Evolutionary conservation across 148 eudicot species (phyloP).

Genomic region (Rhododendron ferrugineum): DNA sequence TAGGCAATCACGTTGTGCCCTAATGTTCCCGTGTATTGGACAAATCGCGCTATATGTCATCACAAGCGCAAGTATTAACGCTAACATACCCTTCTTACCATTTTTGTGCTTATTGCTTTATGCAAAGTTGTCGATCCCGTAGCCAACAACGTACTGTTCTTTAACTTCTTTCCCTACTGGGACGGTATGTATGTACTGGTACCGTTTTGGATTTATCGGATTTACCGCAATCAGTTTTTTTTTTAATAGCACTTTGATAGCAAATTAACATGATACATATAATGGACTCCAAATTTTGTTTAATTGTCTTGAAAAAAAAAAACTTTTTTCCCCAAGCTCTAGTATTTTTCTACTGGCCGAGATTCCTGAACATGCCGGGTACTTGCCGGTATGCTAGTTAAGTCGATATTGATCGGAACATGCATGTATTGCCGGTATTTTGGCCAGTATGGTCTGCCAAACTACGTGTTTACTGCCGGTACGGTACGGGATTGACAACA

Average conservation of each 20-base stretch:
- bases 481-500: background rate
- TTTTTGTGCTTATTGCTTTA: background rate
- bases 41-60: slow-evolving; percentile 58
- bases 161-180: background rate
- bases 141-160: background rate
- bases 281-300: background rate
- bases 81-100: background rate
- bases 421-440: background rate
- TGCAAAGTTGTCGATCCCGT: background rate
- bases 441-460: too few species aligned
- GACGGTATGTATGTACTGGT: background rate
- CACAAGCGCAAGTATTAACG: slow-evolving; percentile 60
- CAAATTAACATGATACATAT: background rate
- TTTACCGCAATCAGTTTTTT: background rate
- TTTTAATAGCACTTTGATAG: background rate
- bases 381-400: background rate
- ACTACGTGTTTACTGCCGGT: too few species aligned
- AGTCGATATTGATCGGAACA: background rate
- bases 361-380: background rate
- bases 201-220: background rate
- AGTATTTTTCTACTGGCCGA: background rate
- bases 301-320: background rate
- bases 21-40: slow-evolving; percentile 61
- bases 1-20: slow-evolving; percentile 12
- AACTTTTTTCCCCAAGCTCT: background rate